Base-by-base conservation (phyloP, 2,329 filamentous ascomycete genomes). In the Aspergillus fijiensis region DNA sequence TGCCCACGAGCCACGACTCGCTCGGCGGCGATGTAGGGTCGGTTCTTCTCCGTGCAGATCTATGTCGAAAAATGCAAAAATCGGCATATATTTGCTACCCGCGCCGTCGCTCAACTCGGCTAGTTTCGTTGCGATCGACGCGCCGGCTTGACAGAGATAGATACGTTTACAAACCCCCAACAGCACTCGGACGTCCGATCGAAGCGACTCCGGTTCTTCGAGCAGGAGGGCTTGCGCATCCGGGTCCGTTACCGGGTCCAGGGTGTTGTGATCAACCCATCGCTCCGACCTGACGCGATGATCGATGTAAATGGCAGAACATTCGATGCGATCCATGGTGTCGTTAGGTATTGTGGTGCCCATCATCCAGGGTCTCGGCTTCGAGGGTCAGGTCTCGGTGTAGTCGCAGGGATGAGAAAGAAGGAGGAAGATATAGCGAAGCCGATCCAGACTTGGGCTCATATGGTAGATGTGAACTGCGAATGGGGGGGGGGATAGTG, bases 61-160 rank as follows among this genome's bases (percentile, higher is more conserved):
- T 39, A 85, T 78, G 68, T 84, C 82, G 66, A 85, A 78, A 49
- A 85, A 79, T 21, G 83, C 82, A 53, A 86, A 79, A 5, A 82
- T 82, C n/a, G 84, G 84, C 53, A 78, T 80, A 65, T 79, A 79
- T 54, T 82, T 77, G 58, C 69, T 71, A 42, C 75, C 74, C 31
- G 77, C 76, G 51, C 74, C 73, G 56, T 81, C 80, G 65, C 77
- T 80, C 35, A 86, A 70, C 64, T 84, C 81, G 57, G 80, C 79
- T 21, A 86, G 72, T 68, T 82, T 82, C 16, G 76, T 74, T 63
- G 83, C 77, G 66, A 85, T 85, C 21, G 82, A 80, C 59, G 79
- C 76, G 52, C 81, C 82, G 10, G 79, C 80, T 49, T 78, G 77
- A 67, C 83, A 85, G 42, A 85, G 74, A 65, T 83, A 82, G 56